Conservation (phyloP, 768 basidiomycete species). For the Macrolepiota albuminosa region DNA sequence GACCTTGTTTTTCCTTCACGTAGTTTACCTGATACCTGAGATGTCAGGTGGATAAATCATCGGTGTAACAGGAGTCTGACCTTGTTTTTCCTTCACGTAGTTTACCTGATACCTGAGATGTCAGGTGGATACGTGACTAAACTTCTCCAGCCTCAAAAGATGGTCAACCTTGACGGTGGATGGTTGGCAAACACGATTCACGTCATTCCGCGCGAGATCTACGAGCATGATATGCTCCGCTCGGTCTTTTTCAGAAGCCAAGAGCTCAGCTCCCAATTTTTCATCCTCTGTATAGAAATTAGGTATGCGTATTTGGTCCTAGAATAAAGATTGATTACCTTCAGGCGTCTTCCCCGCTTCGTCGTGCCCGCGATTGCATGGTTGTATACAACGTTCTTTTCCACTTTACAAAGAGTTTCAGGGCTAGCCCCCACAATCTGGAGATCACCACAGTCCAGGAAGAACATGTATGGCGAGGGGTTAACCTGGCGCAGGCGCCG, state of each 20-base stretch:
- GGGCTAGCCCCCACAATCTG: constrained; percentile 98
- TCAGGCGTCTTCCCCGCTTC: constrained; percentile 74
- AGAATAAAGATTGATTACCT: constrained; percentile 45
- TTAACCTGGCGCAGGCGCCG: constrained; percentile 91
- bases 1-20: constrained; percentile 83
- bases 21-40: constrained; percentile 85
- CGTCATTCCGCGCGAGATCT: constrained; percentile 96
- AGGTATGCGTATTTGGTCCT: constrained; percentile 3
- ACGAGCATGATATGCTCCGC: constrained; percentile 99
- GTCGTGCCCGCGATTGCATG: constrained; percentile 98
- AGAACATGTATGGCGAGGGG: constrained; percentile 99
- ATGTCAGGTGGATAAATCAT: constrained; percentile 84
- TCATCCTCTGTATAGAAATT: constrained; percentile 71
- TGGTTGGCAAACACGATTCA: constrained; percentile 94
- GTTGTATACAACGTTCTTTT: constrained; percentile 87
- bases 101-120: constrained; percentile 88
- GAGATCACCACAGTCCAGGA: constrained; percentile 87
- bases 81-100: constrained; percentile 80
- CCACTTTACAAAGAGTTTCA: constrained; percentile 95
- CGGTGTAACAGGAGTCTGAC: constrained; percentile 32
- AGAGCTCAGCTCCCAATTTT: constrained; percentile 64
- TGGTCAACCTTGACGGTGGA: constrained; percentile 95
- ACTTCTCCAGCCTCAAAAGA: constrained; percentile 90
- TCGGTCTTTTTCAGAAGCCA: constrained; percentile 88
- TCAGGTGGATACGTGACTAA: constrained; percentile 96